These are phyloP conservation scores for Penicillium sp. DNA, from an alignment of 2,329 filamentous ascomycete genomes.

Conservation along the genomic window DNA sequence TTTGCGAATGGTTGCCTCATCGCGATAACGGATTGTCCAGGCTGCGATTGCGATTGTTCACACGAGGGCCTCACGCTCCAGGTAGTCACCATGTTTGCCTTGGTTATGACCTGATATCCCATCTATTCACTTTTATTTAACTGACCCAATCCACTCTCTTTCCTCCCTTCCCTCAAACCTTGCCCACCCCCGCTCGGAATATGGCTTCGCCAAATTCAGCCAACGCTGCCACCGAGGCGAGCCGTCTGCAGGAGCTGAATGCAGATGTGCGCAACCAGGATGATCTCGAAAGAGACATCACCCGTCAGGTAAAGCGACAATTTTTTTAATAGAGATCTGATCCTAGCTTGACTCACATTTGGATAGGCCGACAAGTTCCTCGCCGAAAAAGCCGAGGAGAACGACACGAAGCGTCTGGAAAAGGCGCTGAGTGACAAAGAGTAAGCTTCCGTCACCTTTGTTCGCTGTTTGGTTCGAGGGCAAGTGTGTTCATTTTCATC, in stretches of 20 bases:
- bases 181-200: not conserved
- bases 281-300: slow-evolving; percentile 86
- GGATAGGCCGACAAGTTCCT: slow-evolving; percentile 60
- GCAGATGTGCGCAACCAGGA: slow-evolving; percentile 79
- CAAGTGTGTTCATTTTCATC: slow-evolving; percentile 1
- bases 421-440: slow-evolving; percentile 55
- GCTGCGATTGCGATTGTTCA: not conserved
- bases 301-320: slow-evolving; percentile 50
- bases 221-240: slow-evolving; percentile 54
- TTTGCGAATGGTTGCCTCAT: slow-evolving; percentile 12
- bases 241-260: slow-evolving; percentile 63
- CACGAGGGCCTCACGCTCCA: not conserved
- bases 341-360: slow-evolving; percentile 3
- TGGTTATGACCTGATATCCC: not conserved
- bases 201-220: slow-evolving; percentile 10
- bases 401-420: slow-evolving; percentile 63
- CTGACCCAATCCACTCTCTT: slow-evolving; percentile 4
- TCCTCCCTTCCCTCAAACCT: not conserved
- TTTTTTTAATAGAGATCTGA: not conserved
- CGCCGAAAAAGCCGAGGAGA: slow-evolving; percentile 63
- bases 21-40: not conserved
- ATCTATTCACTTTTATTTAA: not conserved
- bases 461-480: not conserved
- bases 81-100: slow-evolving; percentile 2
- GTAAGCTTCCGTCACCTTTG: slow-evolving; percentile 24